Base-by-base conservation (phyloP, 1,284 basidiomycete species). In the Cryptococcus amylolentus region DNA sequence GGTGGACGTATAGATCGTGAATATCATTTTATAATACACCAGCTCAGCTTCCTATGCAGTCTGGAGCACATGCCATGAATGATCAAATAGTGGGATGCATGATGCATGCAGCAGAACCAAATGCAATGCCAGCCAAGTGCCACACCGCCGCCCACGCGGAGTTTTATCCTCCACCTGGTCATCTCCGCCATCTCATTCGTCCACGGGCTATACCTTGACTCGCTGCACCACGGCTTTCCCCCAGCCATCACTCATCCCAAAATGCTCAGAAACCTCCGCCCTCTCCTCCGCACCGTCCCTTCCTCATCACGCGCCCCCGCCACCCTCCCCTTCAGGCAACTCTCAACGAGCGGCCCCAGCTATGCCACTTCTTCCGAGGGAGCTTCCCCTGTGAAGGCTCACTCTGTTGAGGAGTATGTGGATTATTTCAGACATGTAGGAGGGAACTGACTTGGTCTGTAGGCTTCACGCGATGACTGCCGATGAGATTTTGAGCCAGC, bases 381-480 rank as follows among this genome's bases (percentile, higher is more conserved):
- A 76, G 59, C 63, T 47, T 56, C 62, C 14, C 68, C 73, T 5
- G 55, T 76, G 28, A 58, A 60, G 42, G 64, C 69, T n/a, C 71
- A 72, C 56, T 75, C 75, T 43, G 73, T 78, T 39, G 76, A 78
- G 63, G 76, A 78, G 74, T 77, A 62, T 61, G 75, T 73, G 20
- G 5, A 16, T 37, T 16, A 16, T 20, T 20, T 14, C 8, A 23
- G 41, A 28, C 16, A 35, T 50, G 41, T n/a, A 16, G 39, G 7
- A 12, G 39, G 20, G 37, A 31, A 23, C 12, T 39, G 37, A 49
- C 9, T 18, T 20, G 14, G 42, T 10, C 28, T n/a, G 23, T 50
- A 77, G 75, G 57, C 75, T 95, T 57, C 90, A 94, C 69, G 84
- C 84, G 52, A 81, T 89, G 79, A 80, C 82, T 64, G 87, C 89